phyloP scores from a whole-genome alignment of 176 grass and related monocot genomes.

The Phragmites australis region DNA sequence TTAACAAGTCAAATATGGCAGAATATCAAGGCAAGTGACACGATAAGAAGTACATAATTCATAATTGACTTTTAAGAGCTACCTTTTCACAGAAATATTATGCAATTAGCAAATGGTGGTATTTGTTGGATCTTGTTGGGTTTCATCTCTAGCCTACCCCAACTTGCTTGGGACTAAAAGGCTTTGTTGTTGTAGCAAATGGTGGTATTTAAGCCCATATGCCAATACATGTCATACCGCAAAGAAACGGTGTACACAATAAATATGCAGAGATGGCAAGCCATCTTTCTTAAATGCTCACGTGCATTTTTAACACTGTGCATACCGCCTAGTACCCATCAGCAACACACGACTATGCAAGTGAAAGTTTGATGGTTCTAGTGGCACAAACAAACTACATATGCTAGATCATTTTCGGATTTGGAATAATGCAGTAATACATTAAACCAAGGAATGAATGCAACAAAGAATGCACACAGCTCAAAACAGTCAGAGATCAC shows the following conservation, averaged over 20 bases:
- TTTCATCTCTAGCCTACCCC: no score
- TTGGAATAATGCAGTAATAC: neutral
- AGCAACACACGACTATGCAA: slow-evolving; percentile 12
- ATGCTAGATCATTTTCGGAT: neutral
- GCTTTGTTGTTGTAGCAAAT: no score
- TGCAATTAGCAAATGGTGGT: no score
- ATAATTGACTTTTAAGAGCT: neutral
- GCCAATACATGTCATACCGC: neutral
- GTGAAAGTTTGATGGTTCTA: neutral
- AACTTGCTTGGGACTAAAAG: no score
- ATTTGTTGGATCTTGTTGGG: no score
- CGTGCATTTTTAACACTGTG: neutral
- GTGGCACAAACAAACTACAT: neutral
- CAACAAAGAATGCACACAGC: neutral
- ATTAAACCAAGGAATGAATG: neutral
- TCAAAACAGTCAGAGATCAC: neutral
- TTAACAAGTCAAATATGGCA: neutral
- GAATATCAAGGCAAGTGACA: neutral
- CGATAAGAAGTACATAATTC: neutral
- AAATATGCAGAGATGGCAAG: neutral
- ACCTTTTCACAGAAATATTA: neutral
- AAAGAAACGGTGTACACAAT: slow-evolving; percentile 1
- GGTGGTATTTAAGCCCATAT: neutral
- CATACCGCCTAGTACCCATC: neutral
- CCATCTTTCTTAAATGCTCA: neutral